phyloP scores from a whole-genome alignment of 208 protist genomes.

The Leishmania amazonensis region DNA sequence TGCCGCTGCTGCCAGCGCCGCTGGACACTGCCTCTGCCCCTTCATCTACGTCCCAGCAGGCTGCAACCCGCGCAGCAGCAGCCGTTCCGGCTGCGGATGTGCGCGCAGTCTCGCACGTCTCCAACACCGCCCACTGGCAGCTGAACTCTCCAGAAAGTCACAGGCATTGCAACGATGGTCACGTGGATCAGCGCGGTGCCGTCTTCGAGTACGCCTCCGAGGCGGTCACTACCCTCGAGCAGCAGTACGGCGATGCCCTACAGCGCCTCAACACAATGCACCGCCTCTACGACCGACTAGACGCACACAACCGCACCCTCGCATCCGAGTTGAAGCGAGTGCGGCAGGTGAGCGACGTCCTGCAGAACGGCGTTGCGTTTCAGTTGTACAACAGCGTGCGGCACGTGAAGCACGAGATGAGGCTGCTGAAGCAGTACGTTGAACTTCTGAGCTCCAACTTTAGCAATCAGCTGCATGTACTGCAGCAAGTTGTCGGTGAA shows the following conservation, averaged over 20 bases:
- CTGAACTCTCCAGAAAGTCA: constrained; percentile 19
- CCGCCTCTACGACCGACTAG: constrained; percentile 32
- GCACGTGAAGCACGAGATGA: constrained; percentile 42
- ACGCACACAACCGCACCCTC: constrained; percentile 21
- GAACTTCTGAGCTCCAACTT: constrained; percentile 48
- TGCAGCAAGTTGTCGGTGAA: constrained; percentile 28
- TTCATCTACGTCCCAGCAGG: neutral
- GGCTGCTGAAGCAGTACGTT: constrained; percentile 39
- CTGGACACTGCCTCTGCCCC: neutral
- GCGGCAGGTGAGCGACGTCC: constrained; percentile 14
- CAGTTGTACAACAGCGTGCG: constrained; percentile 40
- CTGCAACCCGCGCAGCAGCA: too few relatives aligned
- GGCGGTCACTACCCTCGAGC: constrained; percentile 47
- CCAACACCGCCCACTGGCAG: constrained; percentile 21
- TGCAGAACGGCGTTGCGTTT: constrained; percentile 24
- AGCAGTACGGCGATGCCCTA: constrained; percentile 40
- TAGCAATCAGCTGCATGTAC: constrained; percentile 23
- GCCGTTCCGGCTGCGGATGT: neutral
- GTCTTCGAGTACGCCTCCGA: constrained; percentile 35
- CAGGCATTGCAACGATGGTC: neutral
- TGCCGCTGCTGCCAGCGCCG: constrained; percentile 8
- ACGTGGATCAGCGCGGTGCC: neutral
- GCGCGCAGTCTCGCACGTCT: neutral
- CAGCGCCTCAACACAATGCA: constrained; percentile 45
- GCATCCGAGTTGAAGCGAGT: constrained; percentile 22